Percentiles rank a stretch among this genome's conserved stretches.
Evolutionary conservation across 2,329 filamentous ascomycete genomes (phyloP).

Genomic region (Zopfia rhizophila): DNA sequence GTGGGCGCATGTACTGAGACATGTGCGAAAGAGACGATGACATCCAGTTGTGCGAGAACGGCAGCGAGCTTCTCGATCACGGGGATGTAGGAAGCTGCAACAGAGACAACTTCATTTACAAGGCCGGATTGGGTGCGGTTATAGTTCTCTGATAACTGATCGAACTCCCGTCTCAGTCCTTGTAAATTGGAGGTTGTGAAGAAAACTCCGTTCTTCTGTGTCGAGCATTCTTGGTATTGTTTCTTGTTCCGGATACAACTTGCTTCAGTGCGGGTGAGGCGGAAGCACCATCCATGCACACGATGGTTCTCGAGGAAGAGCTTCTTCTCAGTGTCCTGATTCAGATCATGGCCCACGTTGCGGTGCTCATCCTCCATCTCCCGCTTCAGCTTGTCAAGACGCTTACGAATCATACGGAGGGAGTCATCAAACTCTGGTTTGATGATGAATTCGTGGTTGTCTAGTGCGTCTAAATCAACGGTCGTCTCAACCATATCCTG

Average conservation of each 20-base stretch:
- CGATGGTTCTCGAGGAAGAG: conserved; percentile 97
- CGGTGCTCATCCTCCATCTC: conserved; percentile 87
- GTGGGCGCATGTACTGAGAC: conserved; percentile 92
- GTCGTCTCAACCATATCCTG: conserved; percentile 99
- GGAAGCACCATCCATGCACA: conserved; percentile 96
- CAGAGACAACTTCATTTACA: conserved; percentile 90
- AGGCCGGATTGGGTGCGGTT: conserved; percentile 92
- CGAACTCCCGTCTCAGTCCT: conserved; percentile 85
- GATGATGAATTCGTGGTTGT: conserved; percentile 98
- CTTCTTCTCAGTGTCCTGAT: conserved; percentile 97
- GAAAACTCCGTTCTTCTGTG: conserved; percentile 98
- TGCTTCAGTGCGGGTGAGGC: conserved; percentile 89
- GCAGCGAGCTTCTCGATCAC: conserved; percentile 89
- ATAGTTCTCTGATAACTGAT: conserved; percentile 93
- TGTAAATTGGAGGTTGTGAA: conserved; percentile 90
- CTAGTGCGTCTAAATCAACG: conserved; percentile 92
- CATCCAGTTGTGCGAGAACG: conserved; percentile 91
- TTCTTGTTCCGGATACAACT: conserved; percentile 92
- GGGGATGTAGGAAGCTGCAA: conserved; percentile 93
- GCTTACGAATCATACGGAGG: conserved; percentile 86
- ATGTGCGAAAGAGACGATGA: conserved; percentile 93
- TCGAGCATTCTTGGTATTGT: conserved; percentile 92
- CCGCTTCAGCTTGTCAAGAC: conserved; percentile 82
- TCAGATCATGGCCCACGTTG: conserved; percentile 80
- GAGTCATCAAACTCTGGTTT: conserved; percentile 97